Percentiles rank a stretch among this genome's conserved stretches.
These are phyloP conservation scores for Penicillium malachiteum DNA, from an alignment of 495 filamentous ascomycete species.

Conservation along the genomic window DNA sequence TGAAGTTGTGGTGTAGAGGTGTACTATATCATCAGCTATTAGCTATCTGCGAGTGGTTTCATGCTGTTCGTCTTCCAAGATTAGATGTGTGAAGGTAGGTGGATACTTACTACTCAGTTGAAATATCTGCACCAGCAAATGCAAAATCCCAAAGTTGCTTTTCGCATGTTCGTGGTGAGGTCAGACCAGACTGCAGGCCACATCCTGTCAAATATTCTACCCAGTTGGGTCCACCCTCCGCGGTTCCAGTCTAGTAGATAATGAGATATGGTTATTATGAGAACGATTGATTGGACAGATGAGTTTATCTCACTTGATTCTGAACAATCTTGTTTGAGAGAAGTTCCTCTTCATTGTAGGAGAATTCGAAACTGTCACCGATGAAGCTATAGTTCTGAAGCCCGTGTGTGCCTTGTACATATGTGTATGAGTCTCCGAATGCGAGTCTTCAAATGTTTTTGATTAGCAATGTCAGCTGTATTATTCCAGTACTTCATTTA, in stretches of 20 bases:
- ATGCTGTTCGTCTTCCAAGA: too few species aligned
- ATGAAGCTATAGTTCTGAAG: slow-evolving; percentile 51
- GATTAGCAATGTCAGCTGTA: neutral
- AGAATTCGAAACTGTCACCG: slow-evolving; percentile 38
- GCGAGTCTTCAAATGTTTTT: slow-evolving; percentile 31
- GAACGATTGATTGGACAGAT: neutral
- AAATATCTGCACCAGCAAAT: slow-evolving; percentile 53
- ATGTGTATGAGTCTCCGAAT: slow-evolving; percentile 59
- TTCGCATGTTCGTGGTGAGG: slow-evolving; percentile 36
- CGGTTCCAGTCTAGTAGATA: slow-evolving; percentile 30
- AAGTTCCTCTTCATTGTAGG: slow-evolving; percentile 38
- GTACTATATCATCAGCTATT: slow-evolving; percentile 22
- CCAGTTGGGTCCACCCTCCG: slow-evolving; percentile 53
- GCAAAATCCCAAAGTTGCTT: slow-evolving; percentile 57
- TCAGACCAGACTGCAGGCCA: slow-evolving; percentile 34
- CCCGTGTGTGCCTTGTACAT: slow-evolving; percentile 50
- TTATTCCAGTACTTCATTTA: neutral
- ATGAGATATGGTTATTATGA: neutral
- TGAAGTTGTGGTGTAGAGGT: slow-evolving; percentile 50
- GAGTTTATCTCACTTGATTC: slow-evolving; percentile 36
- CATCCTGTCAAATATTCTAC: slow-evolving; percentile 50
- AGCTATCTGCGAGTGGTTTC: neutral
- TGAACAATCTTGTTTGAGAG: slow-evolving; percentile 50
- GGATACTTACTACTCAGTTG: slow-evolving; percentile 31
- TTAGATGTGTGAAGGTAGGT: too few species aligned